A percentile compares a stretch with the other conserved stretches of the same genome.
phyloP scores from a whole-genome alignment of 257 asterid species.

The Nyctanthes arbortristis region DNA sequence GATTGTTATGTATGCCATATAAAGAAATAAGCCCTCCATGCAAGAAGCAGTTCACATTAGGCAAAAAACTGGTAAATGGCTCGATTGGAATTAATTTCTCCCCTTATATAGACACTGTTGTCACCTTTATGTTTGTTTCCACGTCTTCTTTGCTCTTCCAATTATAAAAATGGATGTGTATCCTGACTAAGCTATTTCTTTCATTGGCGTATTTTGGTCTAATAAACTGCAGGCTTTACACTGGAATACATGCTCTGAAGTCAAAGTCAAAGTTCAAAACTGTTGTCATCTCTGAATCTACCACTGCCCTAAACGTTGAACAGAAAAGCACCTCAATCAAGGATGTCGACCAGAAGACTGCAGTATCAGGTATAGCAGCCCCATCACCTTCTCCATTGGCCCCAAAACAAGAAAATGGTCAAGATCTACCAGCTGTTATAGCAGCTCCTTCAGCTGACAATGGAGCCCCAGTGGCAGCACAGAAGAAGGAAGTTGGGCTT shows the following conservation, averaged over 20 bases:
- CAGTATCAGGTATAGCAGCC: slow-evolving; percentile 25
- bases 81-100: no score
- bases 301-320: slow-evolving; percentile 44
- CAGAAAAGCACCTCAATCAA: slow-evolving; percentile 32
- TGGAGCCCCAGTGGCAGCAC: slow-evolving; percentile 40
- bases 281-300: slow-evolving; percentile 49
- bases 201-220: neutral
- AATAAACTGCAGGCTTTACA: slow-evolving; percentile 61
- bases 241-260: slow-evolving; percentile 69
- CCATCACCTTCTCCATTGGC: slow-evolving; percentile 32
- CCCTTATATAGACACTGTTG: no score
- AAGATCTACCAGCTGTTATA: slow-evolving; percentile 29
- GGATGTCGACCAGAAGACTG: slow-evolving; percentile 37
- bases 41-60: no score
- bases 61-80: no score
- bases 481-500: slow-evolving; percentile 64
- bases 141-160: no score
- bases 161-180: neutral
- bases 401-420: slow-evolving; percentile 36
- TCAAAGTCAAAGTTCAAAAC: slow-evolving; percentile 47
- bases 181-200: neutral
- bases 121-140: no score
- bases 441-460: slow-evolving; percentile 40
- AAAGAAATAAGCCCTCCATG: no score
- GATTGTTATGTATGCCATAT: no score